Evolutionary conservation across 2,329 filamentous ascomycete genomes (phyloP), one percentile per base, ranked within the genome.

Genomic region (Bipolaris victoriae): DNA sequence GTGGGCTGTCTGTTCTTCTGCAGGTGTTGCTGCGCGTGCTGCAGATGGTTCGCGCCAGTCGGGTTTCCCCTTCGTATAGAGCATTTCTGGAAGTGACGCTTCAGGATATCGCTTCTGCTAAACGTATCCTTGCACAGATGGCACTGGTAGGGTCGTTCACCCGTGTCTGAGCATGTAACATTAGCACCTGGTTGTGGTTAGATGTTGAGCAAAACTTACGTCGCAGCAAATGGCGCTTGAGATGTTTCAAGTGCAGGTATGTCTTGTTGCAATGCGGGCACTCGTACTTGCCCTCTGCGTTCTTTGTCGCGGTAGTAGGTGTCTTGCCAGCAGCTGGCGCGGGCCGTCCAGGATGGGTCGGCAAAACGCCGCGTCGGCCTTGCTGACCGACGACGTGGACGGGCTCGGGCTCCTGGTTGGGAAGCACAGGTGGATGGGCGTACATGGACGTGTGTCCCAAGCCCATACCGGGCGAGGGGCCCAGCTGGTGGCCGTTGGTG

Each of bases 61-160:
- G 95, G 94, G 79, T 98, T 98, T 57, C 95, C 95, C 75, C 95
- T 89, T 71, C 95, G 89, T 65, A 97, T 92, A 37, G 95, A 97
- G 81, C 95, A 99, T 83, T 99, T 99, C 79, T 97, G 93, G 80
- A 98, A 99, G 81, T 99, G 95, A 65, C 95, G 91, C 84, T 99
- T 99, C 71, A 99, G 82, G 65, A 99, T 98, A 76, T 99, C 95
- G 83, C 92, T 97, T 77, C 95, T 89, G 47, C 92, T 97, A 80
- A 99, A 99, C 33, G 93, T 98, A 79, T 98, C 95, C 77, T 95
- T 92, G 83, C 95, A 99, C 49, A 99, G 84, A 65, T 96, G 91
- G 80, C 95, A 99, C 88, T 96, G 96, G 82, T 99, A 99, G 55
- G 95, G 95, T 66, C 95, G 91, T 78, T 98, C 94, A 72, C 95